A percentile compares a stretch with the other conserved stretches of the same genome.
phyloP scores from a whole-genome alignment of 352 stramenopile genomes.

The Blastocystis hominis region DNA sequence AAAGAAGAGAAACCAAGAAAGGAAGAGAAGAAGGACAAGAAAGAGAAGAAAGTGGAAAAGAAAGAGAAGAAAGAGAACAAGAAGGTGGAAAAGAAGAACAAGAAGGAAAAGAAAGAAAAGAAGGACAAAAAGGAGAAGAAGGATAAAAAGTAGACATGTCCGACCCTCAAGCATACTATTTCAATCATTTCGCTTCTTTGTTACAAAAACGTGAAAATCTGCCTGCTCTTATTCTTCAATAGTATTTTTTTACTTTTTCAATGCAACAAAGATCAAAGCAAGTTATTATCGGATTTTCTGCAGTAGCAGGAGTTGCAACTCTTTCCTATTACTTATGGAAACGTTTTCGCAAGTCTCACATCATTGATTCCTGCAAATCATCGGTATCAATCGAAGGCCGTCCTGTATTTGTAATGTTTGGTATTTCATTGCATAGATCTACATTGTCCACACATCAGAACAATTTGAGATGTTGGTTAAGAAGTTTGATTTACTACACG shows the following conservation, averaged over 20 bases:
- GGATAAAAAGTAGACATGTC: too few species aligned
- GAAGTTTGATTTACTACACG: slow-evolving; percentile 17
- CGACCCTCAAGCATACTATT: too few species aligned
- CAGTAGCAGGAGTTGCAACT: slow-evolving; percentile 58
- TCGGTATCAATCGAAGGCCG: neutral
- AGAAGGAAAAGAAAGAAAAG: neutral
- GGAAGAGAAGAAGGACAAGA: slow-evolving; percentile 11
- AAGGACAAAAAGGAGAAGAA: slow-evolving; percentile 17
- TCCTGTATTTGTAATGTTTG: neutral
- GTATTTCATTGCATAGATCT: neutral
- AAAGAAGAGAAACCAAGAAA: slow-evolving; percentile 9
- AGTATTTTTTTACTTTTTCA: neutral
- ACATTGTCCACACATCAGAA: neutral
- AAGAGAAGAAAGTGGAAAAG: neutral
- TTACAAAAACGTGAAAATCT: neutral
- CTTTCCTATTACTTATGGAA: neutral
- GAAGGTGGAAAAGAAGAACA: slow-evolving; percentile 21
- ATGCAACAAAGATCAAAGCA: neutral
- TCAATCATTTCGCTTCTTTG: too few species aligned
- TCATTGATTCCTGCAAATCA: neutral
- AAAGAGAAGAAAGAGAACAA: slow-evolving; percentile 18
- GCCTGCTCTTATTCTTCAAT: neutral
- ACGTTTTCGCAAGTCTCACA: neutral
- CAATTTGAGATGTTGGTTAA: slow-evolving; percentile 38
- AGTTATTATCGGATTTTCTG: slow-evolving; percentile 40